Evolutionary conservation across 805 yeast species (phyloP), one percentile per base, ranked within the genome.

Genomic region (Starmerella sirachaensis): DNA sequence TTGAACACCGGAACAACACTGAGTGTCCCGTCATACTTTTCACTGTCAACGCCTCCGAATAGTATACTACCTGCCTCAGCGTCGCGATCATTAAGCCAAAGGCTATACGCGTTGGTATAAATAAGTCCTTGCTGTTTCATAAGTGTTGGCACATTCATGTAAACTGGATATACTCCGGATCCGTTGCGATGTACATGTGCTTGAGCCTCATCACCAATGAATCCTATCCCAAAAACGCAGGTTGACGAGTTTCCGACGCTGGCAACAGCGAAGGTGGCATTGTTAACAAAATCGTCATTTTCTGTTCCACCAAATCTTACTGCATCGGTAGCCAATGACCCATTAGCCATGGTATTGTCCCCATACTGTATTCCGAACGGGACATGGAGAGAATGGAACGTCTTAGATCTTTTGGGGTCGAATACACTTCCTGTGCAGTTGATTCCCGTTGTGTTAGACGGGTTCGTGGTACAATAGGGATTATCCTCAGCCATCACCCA

Each of bases 261-360:
- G 3, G 81, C 93, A 18, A 84, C 73, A 1, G 93, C 95, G 56
- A 85, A 69, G 5, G 83, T 72, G 21, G 79, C 59, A 39, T 64
- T 60, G 0, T 62, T 43, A 10, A 81, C 61, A n/a, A n/a, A n/a
- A n/a, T n/a, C n/a, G 5, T 9, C 13, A 2, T 64, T 57, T 11
- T 66, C 56, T 33, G 64, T 69, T n/a, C 19, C 44, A 31, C 75
- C 73, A 37, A 81, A 49, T 2, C 49, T 43, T 4, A 85, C 64
- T 27, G 62, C 60, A 51, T 85, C 95, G 16, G 23, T 31, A 7
- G 25, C 46, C 2, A 42, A 73, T n/a, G 46, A 48, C 11, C 82
- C 82, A 12, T 51, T 48, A 6, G 77, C 78, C 44, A 54, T 62
- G 6, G 73, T 59, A 18, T 52, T 50, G 47, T 74, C 80, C 11